Base-by-base conservation (phyloP, 1,284 basidiomycete genomes). In the Moniliella sp. region DNA sequence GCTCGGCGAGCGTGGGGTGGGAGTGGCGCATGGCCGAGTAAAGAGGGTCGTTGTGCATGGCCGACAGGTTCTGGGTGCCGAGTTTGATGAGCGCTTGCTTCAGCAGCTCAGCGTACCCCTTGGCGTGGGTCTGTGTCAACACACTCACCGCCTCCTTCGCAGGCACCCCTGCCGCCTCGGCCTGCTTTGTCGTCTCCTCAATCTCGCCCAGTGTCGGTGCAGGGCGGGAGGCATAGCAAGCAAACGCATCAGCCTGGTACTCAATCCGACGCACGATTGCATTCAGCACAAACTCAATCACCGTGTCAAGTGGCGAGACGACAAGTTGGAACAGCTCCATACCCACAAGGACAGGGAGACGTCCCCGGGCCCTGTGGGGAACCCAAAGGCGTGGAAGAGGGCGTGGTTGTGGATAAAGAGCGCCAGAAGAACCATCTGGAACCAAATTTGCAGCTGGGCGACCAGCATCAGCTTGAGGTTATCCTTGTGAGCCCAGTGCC, bases 401-500 rank as follows among this genome's bases (percentile, higher is more conserved):
- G 78, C 48, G 16, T n/a, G n/a, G 18, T 88, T 81, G 45, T 76
- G 73, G 45, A 91, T 71, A 69, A 93, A 93, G 2, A 86, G 75
- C 4, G 80, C 78, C 71, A 93, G 91, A 42, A 81, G 66, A 4
- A 75, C 72, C 37, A 94, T 72, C 46, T 83, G 79, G 42, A 76
- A 68, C 60, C 84, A 75, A 40, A 86, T 70, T 65, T 93, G 82
- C 28, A 78, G 39, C 52, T 94, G 83, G 15, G 77, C 78, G 41
- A 88, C 70, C 30, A 72, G 64, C 56, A 97, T 70, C 44, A 94
- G 70, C 61, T 88, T 81, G 40, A 76, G 74, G 0, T 83, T 81
- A 65, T 97, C 86, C 44, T 74, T 68, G 38, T 59, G 52, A 51
- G 78, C 78, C 30, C 48, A 56, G 37, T 52, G 48, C 0, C 88